Percentiles rank a stretch among this genome's conserved stretches.
Evolutionary conservation across 2,329 filamentous ascomycete species (phyloP).

Genomic region (Colletotrichum australisinense): DNA sequence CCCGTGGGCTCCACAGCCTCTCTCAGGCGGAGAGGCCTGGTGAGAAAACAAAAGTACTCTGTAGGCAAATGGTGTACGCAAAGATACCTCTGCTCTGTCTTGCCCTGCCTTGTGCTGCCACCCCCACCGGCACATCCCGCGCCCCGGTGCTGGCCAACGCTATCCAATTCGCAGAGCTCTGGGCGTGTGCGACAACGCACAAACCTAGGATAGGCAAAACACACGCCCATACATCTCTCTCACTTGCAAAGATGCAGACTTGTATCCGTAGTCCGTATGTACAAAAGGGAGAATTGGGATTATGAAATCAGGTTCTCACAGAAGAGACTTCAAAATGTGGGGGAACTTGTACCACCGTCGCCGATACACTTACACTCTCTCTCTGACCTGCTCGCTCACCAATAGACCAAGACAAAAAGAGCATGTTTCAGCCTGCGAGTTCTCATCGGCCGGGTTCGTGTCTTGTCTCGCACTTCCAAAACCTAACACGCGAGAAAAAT

Average conservation of each 20-base stretch:
- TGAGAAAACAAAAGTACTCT: neutral
- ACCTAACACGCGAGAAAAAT: neutral
- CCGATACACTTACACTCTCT: neutral
- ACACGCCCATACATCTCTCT: neutral
- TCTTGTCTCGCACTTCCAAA: neutral
- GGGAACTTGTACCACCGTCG: neutral
- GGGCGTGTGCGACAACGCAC: slow-evolving; percentile 9
- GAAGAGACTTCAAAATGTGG: neutral
- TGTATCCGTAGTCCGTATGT: neutral
- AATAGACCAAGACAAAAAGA: neutral
- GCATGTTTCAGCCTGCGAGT: slow-evolving; percentile 1
- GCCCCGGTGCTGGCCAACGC: neutral
- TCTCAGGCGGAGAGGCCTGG: neutral
- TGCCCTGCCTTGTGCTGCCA: neutral
- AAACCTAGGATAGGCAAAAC: neutral
- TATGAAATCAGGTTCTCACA: neutral
- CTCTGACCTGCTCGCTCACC: neutral
- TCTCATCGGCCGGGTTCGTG: neutral
- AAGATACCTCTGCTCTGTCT: neutral
- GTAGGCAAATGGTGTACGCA: neutral
- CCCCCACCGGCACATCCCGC: slow-evolving; percentile 16
- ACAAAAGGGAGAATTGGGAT: neutral
- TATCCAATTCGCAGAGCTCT: slow-evolving; percentile 15
- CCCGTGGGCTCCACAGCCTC: slow-evolving; percentile 21
- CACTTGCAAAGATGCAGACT: neutral